Evolutionary conservation across 1,284 basidiomycete species (phyloP).

Genomic region (Cerrena zonata): DNA sequence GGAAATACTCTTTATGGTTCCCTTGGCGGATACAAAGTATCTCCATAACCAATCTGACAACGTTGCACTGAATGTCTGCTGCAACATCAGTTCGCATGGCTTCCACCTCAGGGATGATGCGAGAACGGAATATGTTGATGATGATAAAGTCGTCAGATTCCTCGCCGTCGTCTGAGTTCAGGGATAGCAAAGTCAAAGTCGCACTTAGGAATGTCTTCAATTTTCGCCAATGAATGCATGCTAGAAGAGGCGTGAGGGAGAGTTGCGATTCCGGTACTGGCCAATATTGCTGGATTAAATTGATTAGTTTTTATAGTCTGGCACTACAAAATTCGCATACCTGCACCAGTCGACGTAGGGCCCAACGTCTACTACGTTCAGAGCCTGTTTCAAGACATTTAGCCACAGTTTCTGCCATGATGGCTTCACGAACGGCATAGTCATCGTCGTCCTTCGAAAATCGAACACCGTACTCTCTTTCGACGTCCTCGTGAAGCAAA

Average conservation of each 20-base stretch:
- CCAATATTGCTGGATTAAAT: constrained; percentile 48
- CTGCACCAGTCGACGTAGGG: constrained; percentile 27
- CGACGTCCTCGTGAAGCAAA: constrained; percentile 26
- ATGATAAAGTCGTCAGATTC: constrained; percentile 28
- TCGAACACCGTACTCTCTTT: constrained; percentile 33
- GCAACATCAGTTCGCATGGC: constrained; percentile 25
- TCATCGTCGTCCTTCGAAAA: constrained; percentile 27
- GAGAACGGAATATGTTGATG: constrained; percentile 39
- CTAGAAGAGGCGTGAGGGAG: constrained; percentile 25
- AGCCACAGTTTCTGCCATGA: constrained; percentile 32
- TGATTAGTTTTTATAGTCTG: neutral
- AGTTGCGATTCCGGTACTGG: constrained; percentile 27
- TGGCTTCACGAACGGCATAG: constrained; percentile 20
- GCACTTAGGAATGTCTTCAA: constrained; percentile 37
- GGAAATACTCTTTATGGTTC: constrained; percentile 21
- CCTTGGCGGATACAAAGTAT: constrained; percentile 33
- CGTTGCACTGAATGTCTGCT: constrained; percentile 20
- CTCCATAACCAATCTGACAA: constrained; percentile 37
- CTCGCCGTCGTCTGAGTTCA: constrained; percentile 13
- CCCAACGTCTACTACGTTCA: constrained; percentile 25
- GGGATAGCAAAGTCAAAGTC: constrained; percentile 31
- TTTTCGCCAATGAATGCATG: constrained; percentile 31
- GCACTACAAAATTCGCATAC: constrained; percentile 15
- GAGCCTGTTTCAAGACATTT: constrained; percentile 32
- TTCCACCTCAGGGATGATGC: constrained; percentile 46